Conservation (phyloP, 768 basidiomycete species). For the Lactifluus rugatus region DNA sequence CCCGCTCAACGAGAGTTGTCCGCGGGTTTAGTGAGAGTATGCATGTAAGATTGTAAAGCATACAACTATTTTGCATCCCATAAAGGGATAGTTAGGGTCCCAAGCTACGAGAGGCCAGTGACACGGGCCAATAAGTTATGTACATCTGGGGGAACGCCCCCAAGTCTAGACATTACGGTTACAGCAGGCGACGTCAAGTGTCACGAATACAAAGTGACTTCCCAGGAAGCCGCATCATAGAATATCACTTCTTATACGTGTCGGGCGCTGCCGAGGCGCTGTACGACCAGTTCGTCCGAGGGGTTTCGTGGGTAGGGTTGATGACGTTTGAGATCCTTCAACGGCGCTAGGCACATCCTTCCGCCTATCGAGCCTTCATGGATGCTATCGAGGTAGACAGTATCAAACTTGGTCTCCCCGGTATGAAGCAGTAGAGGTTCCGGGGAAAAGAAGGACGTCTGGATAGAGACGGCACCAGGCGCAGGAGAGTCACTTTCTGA, state of each 20-base stretch:
- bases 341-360: constrained; percentile 44
- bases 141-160: constrained; percentile 2
- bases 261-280: neutral
- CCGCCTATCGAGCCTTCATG: constrained; percentile 5
- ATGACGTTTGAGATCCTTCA: constrained; percentile 42
- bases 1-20: neutral
- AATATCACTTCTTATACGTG: neutral
- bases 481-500: constrained; percentile 16
- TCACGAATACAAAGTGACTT: neutral
- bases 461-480: constrained; percentile 10
- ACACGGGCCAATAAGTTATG: constrained; percentile 1
- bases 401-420: constrained; percentile 7
- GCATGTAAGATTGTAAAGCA: constrained; percentile 11
- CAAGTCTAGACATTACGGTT: constrained; percentile 3
- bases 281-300: constrained; percentile 50
- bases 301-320: constrained; percentile 54
- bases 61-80: constrained; percentile 9
- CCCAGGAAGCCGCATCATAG: neutral
- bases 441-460: constrained; percentile 11
- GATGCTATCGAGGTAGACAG: constrained; percentile 1
- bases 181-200: neutral
- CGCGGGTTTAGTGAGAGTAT: neutral
- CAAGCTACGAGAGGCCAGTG: neutral
- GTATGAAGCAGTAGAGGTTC: constrained; percentile 3
- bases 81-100: neutral